A percentile compares a stretch with the other conserved stretches of the same genome.
These are phyloP conservation scores for Talaromyces sp. DNA, from an alignment of 2,329 filamentous ascomycete species.

Conservation along the genomic window DNA sequence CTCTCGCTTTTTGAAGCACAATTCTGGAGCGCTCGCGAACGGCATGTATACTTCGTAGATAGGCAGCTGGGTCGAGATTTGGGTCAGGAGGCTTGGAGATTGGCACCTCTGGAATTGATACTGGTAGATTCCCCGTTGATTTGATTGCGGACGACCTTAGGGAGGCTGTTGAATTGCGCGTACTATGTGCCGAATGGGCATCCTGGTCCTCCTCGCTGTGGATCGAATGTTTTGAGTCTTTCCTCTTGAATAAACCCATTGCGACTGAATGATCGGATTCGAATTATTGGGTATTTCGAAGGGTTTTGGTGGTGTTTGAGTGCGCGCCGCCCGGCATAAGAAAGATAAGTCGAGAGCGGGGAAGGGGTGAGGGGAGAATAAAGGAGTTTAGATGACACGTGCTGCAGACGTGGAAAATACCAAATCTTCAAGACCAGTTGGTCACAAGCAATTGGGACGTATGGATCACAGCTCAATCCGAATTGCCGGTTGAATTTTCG, in stretches of 20 bases:
- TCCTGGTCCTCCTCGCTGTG: constrained; percentile 43
- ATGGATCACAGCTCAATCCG: neutral
- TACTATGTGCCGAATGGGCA: constrained; percentile 44
- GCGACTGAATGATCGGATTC: constrained; percentile 12
- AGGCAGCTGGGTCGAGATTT: constrained; percentile 80
- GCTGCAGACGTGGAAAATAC: neutral
- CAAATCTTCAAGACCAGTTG: neutral
- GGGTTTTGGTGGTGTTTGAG: neutral
- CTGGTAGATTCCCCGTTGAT: constrained; percentile 47
- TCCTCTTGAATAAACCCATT: constrained; percentile 50
- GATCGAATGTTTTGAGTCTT: constrained; percentile 43
- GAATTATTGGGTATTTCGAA: neutral
- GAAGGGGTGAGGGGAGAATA: constrained; percentile 4
- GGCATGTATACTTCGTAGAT: constrained; percentile 83
- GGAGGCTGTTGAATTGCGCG: constrained; percentile 47
- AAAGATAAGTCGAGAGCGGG: constrained; percentile 8
- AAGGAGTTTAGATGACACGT: constrained; percentile 6
- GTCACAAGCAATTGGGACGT: neutral
- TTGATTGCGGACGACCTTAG: constrained; percentile 52
- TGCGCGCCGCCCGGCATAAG: constrained; percentile 5
- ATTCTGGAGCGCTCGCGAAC: constrained; percentile 77
- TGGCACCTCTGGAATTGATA: constrained; percentile 68
- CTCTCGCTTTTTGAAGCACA: constrained; percentile 72
- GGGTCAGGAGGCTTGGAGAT: constrained; percentile 85
- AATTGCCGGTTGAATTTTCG: neutral